Percentiles rank a stretch among this genome's conserved stretches.
These are phyloP conservation scores for Beauveria sp. DNA, from an alignment of 2,329 filamentous ascomycete species.

Conservation along the genomic window DNA sequence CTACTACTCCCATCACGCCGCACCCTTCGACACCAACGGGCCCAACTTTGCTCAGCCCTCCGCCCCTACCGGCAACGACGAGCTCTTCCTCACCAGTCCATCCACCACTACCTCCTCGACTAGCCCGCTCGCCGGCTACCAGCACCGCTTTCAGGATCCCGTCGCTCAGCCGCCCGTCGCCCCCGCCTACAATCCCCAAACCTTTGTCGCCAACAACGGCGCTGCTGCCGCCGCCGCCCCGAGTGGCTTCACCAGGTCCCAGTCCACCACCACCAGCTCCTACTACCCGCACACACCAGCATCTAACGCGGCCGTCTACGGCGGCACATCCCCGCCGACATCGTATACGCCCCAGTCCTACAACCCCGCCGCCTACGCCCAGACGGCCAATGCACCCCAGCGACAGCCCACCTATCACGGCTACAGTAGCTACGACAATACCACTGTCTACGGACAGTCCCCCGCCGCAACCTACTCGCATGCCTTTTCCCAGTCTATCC, in stretches of 20 bases:
- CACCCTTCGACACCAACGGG: slow-evolving; percentile 17
- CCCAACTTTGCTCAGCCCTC: slow-evolving; percentile 15
- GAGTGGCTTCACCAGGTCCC: slow-evolving; percentile 32
- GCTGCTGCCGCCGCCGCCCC: slow-evolving; percentile 10
- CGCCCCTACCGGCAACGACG: slow-evolving; percentile 36
- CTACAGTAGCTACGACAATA: slow-evolving; percentile 36
- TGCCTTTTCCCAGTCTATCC: slow-evolving; percentile 19
- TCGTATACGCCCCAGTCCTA: slow-evolving; percentile 47
- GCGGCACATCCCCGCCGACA: slow-evolving; percentile 28
- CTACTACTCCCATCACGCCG: slow-evolving; percentile 36
- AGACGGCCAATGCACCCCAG: slow-evolving; percentile 36
- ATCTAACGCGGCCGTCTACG: slow-evolving; percentile 27
- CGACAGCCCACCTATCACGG: slow-evolving; percentile 44
- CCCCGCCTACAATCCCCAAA: slow-evolving; percentile 62
- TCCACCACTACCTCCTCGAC: slow-evolving; percentile 22
- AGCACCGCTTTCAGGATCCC: slow-evolving; percentile 42
- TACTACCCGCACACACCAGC: slow-evolving; percentile 36
- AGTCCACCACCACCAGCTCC: slow-evolving; percentile 43
- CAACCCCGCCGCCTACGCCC: slow-evolving; percentile 52
- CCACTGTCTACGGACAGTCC: slow-evolving; percentile 33
- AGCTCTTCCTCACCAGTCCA: slow-evolving; percentile 55
- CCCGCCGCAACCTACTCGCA: slow-evolving; percentile 28
- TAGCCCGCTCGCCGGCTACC: slow-evolving; percentile 41
- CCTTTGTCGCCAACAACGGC: slow-evolving; percentile 35
- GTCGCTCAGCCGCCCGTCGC: slow-evolving; percentile 38